Evolutionary conservation across 768 basidiomycete species (phyloP), one percentile per base, ranked within the genome.

Genomic region (Termitomyces sp.): DNA sequence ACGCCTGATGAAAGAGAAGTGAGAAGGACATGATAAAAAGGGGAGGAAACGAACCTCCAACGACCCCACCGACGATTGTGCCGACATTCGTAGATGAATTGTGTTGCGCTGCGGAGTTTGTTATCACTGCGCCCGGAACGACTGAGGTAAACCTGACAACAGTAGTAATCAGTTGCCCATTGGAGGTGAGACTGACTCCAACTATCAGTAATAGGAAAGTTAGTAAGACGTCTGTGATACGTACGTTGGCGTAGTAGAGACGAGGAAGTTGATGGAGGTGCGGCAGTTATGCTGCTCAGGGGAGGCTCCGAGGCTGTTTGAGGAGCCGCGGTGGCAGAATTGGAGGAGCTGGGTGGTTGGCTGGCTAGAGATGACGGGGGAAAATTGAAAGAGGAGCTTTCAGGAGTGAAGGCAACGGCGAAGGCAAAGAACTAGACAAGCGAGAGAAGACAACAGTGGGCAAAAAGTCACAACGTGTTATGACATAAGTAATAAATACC

Each of bases 31-130:
- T 8, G 15, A 31, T 5, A 20, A 22, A n/a, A 44, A 20, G 29
- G 34, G 24, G 48, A 45, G 4, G 18, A 42, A 4, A 65, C 70
- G 45, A 60, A 60, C 81, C 82, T 56, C 81, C 81, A 18, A 82
- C 77, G 2, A 77, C 75, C 16, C 78, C 78, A 10, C 82, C 82
- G 4, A 81, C 75, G 56, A 84, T 82, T 4, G 80, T 70, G 28
- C 73, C 78, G 0, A 71, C 73, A 56, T 73, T 69, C 24, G 59
- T 55, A 20, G 36, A 51, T 13, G 51, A 51, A 7, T n/a, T 1
- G n/a, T 57, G 31, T n/a, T 39, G 20, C 9, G 22, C 4, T 1
- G 63, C 15, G 0, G 58, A 8, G 12, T 52, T 18, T 3, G 73
- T 62, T 29, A 66, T 55, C 20, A 57, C 60, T 7, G 63, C 37